Percentiles rank a stretch among this genome's conserved stretches.
These are phyloP conservation scores for Cutaneotrichosporon sp. DNA, from an alignment of 1,284 basidiomycete species.

Conservation along the genomic window DNA sequence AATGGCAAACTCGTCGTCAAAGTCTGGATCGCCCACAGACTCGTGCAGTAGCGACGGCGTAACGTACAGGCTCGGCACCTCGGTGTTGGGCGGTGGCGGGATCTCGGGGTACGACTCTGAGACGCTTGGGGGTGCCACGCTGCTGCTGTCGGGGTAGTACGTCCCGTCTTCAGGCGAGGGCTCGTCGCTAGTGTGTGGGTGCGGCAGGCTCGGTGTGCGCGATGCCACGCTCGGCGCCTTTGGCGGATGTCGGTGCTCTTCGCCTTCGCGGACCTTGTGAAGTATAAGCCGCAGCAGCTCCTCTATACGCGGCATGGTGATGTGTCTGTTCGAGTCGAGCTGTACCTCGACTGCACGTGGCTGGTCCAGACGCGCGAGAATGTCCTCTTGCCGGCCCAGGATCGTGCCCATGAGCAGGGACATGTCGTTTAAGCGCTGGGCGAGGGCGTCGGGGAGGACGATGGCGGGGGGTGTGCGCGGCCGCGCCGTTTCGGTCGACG, in stretches of 20 bases:
- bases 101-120: too few relatives aligned
- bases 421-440: constrained; percentile 34
- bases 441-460: constrained; percentile 26
- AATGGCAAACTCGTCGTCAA: constrained; percentile 39
- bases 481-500: constrained; percentile 32
- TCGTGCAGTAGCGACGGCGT: constrained; percentile 34
- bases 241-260: too few relatives aligned
- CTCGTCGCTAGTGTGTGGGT: not conserved
- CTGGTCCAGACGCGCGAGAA: constrained; percentile 26
- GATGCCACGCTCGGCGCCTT: not conserved
- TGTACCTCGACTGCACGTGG: not conserved
- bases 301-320: constrained; percentile 31
- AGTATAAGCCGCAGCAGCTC: constrained; percentile 33
- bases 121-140: constrained; percentile 10
- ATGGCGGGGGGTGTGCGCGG: constrained; percentile 37
- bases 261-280: not conserved
- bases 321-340: constrained; percentile 11
- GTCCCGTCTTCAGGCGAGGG: constrained; percentile 20
- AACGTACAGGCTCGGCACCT: constrained; percentile 7
- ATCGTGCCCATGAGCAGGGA: constrained; percentile 34
- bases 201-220: not conserved
- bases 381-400: constrained; percentile 34
- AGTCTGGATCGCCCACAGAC: constrained; percentile 25
- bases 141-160: constrained; percentile 28
- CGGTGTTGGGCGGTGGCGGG: constrained; percentile 35